Evolutionary conservation across 495 filamentous ascomycete genomes (phyloP).

Genomic region (Jackrogersella multiformis): DNA sequence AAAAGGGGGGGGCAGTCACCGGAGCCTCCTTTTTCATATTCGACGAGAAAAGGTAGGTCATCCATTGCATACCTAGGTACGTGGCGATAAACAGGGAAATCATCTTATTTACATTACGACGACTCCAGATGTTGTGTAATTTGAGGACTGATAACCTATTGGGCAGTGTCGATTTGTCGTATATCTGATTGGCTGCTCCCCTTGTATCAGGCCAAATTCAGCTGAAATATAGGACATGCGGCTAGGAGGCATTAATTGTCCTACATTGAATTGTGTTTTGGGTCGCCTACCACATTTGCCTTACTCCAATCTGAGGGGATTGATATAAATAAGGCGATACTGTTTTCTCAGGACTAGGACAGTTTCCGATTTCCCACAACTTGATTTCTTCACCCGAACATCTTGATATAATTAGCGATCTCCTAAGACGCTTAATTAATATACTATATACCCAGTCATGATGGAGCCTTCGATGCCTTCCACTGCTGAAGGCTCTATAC

Average conservation of each 20-base stretch:
- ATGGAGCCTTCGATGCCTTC: background rate
- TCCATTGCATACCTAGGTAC: too few species aligned
- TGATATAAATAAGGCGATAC: slow-evolving; percentile 2
- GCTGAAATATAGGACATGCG: too few species aligned
- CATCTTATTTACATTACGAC: too few species aligned
- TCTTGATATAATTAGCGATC: background rate
- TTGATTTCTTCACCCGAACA: background rate
- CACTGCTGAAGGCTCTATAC: background rate
- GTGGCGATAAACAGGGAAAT: too few species aligned
- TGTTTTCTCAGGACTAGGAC: background rate
- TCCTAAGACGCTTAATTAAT: background rate
- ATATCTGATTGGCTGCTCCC: background rate
- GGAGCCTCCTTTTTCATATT: too few species aligned
- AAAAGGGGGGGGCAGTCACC: too few species aligned
- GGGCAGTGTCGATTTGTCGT: background rate
- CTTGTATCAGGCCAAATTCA: background rate
- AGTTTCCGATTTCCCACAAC: background rate
- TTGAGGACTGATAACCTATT: background rate
- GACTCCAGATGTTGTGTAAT: slow-evolving; percentile 1
- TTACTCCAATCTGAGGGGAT: background rate
- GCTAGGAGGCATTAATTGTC: too few species aligned
- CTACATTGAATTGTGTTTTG: too few species aligned
- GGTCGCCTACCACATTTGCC: background rate
- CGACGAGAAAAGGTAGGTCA: too few species aligned
- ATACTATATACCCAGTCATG: background rate